phyloP scores from a whole-genome alignment of 768 basidiomycete genomes.

The Lentinula guzmanii region DNA sequence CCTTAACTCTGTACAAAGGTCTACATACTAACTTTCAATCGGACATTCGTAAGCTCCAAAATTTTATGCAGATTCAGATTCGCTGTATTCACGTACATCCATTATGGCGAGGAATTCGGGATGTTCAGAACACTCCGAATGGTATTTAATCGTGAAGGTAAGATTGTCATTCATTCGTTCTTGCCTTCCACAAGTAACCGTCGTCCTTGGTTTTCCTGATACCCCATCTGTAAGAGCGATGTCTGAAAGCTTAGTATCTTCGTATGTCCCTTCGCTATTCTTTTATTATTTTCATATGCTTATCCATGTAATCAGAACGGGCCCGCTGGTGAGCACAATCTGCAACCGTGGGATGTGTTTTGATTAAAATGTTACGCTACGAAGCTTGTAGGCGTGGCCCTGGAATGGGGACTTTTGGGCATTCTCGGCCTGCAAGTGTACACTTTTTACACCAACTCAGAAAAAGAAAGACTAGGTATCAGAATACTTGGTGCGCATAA shows the following conservation, averaged over 20 bases:
- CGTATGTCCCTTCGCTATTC: not conserved
- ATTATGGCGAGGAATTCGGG: not conserved
- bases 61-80: not conserved
- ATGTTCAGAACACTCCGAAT: not conserved
- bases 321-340: not conserved
- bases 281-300: not conserved
- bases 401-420: slow-evolving; percentile 2
- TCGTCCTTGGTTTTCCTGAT: not conserved
- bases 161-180: not conserved
- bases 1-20: not conserved
- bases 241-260: not conserved
- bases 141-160: not conserved
- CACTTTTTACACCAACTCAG: slow-evolving; percentile 2
- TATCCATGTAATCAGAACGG: not conserved
- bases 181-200: not conserved
- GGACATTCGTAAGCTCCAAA: not conserved
- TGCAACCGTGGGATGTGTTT: not conserved
- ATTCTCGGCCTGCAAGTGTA: not conserved
- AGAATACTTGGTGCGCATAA: slow-evolving; percentile 4
- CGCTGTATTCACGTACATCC: not conserved
- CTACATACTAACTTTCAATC: not conserved
- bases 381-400: not conserved
- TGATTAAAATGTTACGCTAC: not conserved
- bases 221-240: not conserved
- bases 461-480: slow-evolving; percentile 7